Evolutionary conservation across 2,329 filamentous ascomycete species (phyloP), one percentile per base, ranked within the genome.

Genomic region (Dryadomyces quercivorus): DNA sequence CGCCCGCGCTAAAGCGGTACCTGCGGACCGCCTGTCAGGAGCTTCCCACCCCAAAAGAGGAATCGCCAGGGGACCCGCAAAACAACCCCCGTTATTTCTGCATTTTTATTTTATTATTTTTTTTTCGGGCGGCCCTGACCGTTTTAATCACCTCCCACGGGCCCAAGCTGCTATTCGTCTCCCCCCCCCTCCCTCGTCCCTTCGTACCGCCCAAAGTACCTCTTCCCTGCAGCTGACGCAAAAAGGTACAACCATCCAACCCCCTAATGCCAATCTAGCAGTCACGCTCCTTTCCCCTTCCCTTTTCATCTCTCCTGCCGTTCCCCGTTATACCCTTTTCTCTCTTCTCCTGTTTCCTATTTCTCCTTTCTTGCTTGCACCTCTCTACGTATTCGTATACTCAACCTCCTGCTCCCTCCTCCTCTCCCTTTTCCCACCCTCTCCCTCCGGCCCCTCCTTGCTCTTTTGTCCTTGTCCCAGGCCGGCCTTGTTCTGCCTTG

Each of bases 61-160:
- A 31, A 51, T 36, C n/a, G 42, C 40, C 38, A 31, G 54, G 50
- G 50, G 18, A 21, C 54, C 50, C 42, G 49, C 54, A 21, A 52
- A 49, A 45, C 53, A 51, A 51, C 53, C 31, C 50, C 49, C 36
- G 53, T 45, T 51, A 46, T 42, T 44, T 38, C 36, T 40, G 10
- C 10, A 16, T 20, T 49, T 54, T 46, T 46, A 40, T n/a, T 50
- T 20, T 21, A n/a, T 46, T n/a, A 12, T 22, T 26, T 18, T 55
- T 36, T 51, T 51, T 51, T 51, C 40, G 16, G 49, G 18, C 13
- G n/a, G n/a, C 52, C 48, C 50, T 38, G 48, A 55, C 53, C 53
- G 53, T 55, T 55, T 55, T 48, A 51, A 51, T 47, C 49, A 55
- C 53, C 36, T 53, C 26, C 44, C 31, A 34, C 52, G 46, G 52